phyloP scores from a whole-genome alignment of 2,329 filamentous ascomycete genomes.

The Stenocarpella maydis region DNA sequence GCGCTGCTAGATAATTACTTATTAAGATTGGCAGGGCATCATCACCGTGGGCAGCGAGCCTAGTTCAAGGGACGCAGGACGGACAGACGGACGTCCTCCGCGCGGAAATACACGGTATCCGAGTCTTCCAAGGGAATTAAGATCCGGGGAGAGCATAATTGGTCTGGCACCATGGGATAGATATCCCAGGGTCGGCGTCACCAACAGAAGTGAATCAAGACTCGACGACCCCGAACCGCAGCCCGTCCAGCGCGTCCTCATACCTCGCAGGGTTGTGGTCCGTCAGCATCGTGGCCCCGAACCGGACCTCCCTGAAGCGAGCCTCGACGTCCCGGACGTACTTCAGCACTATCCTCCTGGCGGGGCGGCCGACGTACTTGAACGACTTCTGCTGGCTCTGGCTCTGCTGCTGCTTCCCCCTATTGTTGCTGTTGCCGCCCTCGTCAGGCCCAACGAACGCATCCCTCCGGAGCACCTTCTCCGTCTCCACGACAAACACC shows the following conservation, averaged over 20 bases:
- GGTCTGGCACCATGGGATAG: not conserved
- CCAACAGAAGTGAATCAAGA: slow-evolving; percentile 5
- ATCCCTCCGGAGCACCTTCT: slow-evolving; percentile 71
- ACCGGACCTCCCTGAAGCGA: slow-evolving; percentile 74
- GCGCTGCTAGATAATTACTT: not conserved
- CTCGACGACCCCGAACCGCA: slow-evolving; percentile 59
- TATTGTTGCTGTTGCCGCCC: slow-evolving; percentile 22
- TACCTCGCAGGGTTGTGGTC: slow-evolving; percentile 81
- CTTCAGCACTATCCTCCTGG: slow-evolving; percentile 73
- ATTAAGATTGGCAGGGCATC: not conserved
- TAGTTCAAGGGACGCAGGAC: not conserved
- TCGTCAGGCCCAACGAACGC: slow-evolving; percentile 60
- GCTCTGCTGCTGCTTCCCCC: slow-evolving; percentile 11
- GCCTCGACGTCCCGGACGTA: slow-evolving; percentile 76
- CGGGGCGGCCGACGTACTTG: slow-evolving; percentile 65
- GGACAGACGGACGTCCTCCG: too few relatives aligned
- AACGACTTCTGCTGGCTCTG: slow-evolving; percentile 8
- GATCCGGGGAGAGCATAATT: too few relatives aligned
- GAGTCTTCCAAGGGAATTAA: too few relatives aligned
- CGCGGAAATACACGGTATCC: too few relatives aligned
- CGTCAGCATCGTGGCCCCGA: slow-evolving; percentile 76
- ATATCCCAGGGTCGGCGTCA: not conserved
- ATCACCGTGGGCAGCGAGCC: not conserved
- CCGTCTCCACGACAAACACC: slow-evolving; percentile 76
- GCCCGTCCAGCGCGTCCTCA: slow-evolving; percentile 71